Evolutionary conservation across 2,329 filamentous ascomycete species (phyloP), one percentile per base, ranked within the genome.

Genomic region (Cladophialophora carrionii): DNA sequence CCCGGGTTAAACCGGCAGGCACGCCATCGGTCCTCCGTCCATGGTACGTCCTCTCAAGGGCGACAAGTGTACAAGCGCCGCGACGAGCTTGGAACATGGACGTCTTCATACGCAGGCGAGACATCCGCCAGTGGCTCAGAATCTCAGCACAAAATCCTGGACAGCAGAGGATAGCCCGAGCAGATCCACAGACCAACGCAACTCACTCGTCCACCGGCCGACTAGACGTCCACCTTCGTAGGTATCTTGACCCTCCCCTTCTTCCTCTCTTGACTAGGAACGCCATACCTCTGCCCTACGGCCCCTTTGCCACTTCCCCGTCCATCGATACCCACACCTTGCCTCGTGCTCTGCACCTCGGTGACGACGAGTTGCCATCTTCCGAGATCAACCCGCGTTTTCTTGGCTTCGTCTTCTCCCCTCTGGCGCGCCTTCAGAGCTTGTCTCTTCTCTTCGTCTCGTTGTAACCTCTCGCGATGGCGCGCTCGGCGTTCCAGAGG

Each of bases 221-320:
- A 29, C 61, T 76, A 81, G 52, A 79, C 79, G 70, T 84, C 82
- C 55, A 88, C 85, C 68, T 79, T 81, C 24, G 82, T 87, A 12
- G 86, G 86, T 67, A 88, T 87, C 80, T 88, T 88, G 71, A 87
- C 78, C 68, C 81, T 77, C 26, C 86, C 86, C 76, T 83, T 84
- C 81, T 88, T 88, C 66, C 87, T 78, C 67, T 88, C 86, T 72
- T 86, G 78, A 70, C 82, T 82, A 56, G 87, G 86, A 64, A 87
- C 80, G 71, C 87, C 86, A 72, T 89, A 89, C 69, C 86, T 79
- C 70, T 80, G 82, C 14, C 86, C 87, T 22, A 84, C 83, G 31
- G 84, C 85, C 64, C 75, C 76, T n/a, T 60, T 51, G 4, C 57
- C 57, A 24, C 77, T 74, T 34, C 80, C 80, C 70, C 85, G 80